These are phyloP conservation scores for Millerozyma miso DNA, from an alignment of 805 yeast genomes.

Conservation along the genomic window DNA sequence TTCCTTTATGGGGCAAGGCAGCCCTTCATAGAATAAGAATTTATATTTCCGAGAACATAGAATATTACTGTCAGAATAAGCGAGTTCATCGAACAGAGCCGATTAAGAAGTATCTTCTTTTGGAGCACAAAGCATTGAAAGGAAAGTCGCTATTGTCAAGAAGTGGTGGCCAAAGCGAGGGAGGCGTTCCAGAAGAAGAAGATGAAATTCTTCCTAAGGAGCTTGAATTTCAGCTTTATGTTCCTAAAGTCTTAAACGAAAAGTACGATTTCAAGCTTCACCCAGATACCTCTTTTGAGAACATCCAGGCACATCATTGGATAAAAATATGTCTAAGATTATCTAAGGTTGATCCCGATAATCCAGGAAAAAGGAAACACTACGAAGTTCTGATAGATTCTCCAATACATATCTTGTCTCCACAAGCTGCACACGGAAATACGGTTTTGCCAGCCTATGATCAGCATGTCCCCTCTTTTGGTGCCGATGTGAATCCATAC, in stretches of 20 bases:
- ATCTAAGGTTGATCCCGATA: constrained; percentile 58
- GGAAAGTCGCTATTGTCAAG: constrained; percentile 47
- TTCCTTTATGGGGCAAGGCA: constrained; percentile 79
- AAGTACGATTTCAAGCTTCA: constrained; percentile 51
- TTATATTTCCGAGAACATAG: constrained; percentile 83
- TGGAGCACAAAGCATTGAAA: constrained; percentile 70
- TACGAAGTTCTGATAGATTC: constrained; percentile 94
- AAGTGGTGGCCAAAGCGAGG: constrained; percentile 25
- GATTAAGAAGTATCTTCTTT: constrained; percentile 66
- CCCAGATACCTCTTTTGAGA: constrained; percentile 79
- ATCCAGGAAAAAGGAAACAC: constrained; percentile 67
- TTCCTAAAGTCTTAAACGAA: constrained; percentile 65
- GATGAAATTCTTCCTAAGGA: constrained; percentile 70
- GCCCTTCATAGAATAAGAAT: constrained; percentile 82
- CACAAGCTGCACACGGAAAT: constrained; percentile 75
- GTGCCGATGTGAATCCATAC: constrained; percentile 21
- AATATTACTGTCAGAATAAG: constrained; percentile 80
- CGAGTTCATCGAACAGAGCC: constrained; percentile 94
- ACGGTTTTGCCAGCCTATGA: constrained; percentile 74
- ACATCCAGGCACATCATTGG: constrained; percentile 93
- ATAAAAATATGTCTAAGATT: constrained; percentile 81
- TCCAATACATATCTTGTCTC: constrained; percentile 79
- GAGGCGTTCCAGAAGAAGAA: constrained; percentile 31
- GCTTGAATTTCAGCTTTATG: constrained; percentile 79
- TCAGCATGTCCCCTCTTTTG: constrained; percentile 7